Percentiles rank a stretch among this genome's conserved stretches.
Evolutionary conservation across 345 rosid species (phyloP).

Genomic region (Ricinus communis): DNA sequence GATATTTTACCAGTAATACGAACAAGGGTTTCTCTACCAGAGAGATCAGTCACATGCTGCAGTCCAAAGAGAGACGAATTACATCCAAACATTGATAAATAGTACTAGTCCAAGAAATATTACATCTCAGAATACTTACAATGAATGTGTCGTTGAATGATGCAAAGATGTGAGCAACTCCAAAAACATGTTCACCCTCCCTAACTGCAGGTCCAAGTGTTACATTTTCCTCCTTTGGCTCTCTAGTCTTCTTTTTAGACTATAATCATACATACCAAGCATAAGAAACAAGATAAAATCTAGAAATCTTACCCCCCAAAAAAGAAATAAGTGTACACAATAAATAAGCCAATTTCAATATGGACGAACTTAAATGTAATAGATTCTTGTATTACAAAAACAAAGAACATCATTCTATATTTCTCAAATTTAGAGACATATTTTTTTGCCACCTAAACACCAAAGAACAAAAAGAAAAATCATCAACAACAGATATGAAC

Average conservation of each 20-base stretch:
- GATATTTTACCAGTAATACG: conserved; percentile 69
- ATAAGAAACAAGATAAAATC: neutral
- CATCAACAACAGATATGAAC: too few relatives aligned
- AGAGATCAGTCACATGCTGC: conserved; percentile 89
- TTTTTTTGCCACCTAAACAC: too few relatives aligned
- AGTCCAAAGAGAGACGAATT: neutral
- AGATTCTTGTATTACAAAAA: too few relatives aligned
- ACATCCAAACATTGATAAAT: neutral
- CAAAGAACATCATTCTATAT: too few relatives aligned
- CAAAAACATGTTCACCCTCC: conserved; percentile 35
- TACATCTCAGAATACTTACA: conserved; percentile 36
- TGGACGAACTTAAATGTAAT: too few relatives aligned
- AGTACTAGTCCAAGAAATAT: neutral
- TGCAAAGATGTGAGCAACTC: conserved; percentile 29
- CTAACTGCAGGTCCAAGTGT: conserved; percentile 34
- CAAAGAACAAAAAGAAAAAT: too few relatives aligned
- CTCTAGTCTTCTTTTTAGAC: conserved; percentile 31
- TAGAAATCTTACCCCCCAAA: too few relatives aligned
- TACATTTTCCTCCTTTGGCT: conserved; percentile 36
- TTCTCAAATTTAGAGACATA: too few relatives aligned
- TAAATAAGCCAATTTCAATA: too few relatives aligned
- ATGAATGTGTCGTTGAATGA: conserved; percentile 47
- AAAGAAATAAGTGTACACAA: too few relatives aligned
- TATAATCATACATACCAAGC: neutral
- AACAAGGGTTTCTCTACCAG: conserved; percentile 90